phyloP scores from a whole-genome alignment of 2,329 filamentous ascomycete genomes.

The Pleoardoris graminearum region DNA sequence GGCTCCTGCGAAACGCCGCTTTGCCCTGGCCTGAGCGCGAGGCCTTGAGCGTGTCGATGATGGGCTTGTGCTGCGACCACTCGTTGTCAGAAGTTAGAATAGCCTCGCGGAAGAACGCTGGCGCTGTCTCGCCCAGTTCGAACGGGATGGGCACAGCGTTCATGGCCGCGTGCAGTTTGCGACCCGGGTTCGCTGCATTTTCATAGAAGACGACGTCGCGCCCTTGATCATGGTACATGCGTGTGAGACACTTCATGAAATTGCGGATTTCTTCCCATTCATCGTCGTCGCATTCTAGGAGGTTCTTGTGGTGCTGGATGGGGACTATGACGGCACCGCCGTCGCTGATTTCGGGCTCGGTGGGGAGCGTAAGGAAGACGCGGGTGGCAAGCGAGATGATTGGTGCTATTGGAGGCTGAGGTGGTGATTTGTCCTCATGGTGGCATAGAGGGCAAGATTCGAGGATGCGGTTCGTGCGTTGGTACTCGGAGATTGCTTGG shows the following conservation, averaged over 20 bases:
- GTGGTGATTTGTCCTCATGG: slow-evolving; percentile 78
- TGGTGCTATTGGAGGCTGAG: slow-evolving; percentile 72
- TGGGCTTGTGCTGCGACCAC: slow-evolving; percentile 92
- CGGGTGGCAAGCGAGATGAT: slow-evolving; percentile 84
- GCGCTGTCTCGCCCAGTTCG: slow-evolving; percentile 85
- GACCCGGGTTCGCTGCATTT: slow-evolving; percentile 81
- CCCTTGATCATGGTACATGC: slow-evolving; percentile 92
- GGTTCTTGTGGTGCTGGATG: slow-evolving; percentile 81
- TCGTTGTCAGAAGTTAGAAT: slow-evolving; percentile 87
- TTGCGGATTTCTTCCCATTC: slow-evolving; percentile 99
- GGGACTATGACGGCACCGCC: slow-evolving; percentile 89
- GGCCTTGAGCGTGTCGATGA: slow-evolving; percentile 80
- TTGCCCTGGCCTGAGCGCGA: slow-evolving; percentile 73
- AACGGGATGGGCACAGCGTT: slow-evolving; percentile 86
- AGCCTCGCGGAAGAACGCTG: slow-evolving; percentile 93
- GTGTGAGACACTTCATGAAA: slow-evolving; percentile 95
- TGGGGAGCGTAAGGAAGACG: slow-evolving; percentile 84
- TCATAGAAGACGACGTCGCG: slow-evolving; percentile 96
- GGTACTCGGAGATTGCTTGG: slow-evolving; percentile 82
- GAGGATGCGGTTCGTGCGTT: slow-evolving; percentile 83
- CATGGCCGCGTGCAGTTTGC: slow-evolving; percentile 82
- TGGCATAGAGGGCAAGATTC: slow-evolving; percentile 90
- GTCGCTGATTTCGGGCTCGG: slow-evolving; percentile 82
- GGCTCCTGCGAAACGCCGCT: slow-evolving; percentile 75
- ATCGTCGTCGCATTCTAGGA: slow-evolving; percentile 97